Conservation (phyloP, 2,329 filamentous ascomycete genomes). For the Podosphaera leucotricha region DNA sequence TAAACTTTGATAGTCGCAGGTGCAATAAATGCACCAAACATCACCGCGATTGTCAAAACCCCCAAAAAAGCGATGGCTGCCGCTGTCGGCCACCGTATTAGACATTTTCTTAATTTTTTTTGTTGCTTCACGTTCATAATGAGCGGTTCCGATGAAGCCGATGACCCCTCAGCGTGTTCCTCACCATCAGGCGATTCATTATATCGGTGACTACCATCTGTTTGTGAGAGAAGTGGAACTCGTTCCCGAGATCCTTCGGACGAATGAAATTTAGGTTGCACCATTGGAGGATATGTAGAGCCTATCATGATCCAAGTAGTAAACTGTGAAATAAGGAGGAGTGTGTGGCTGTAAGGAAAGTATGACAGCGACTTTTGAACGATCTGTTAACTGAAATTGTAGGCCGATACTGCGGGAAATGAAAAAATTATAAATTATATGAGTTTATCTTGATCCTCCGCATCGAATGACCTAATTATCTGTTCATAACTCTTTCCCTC, state of each 20-base stretch:
- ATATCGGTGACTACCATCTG: slow-evolving; percentile 12
- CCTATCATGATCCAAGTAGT: too few species aligned
- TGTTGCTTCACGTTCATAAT: slow-evolving; percentile 12
- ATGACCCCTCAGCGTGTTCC: slow-evolving; percentile 3
- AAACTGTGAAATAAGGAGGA: too few species aligned
- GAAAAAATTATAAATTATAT: too few species aligned
- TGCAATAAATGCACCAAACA: slow-evolving; percentile 57
- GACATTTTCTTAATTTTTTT: slow-evolving; percentile 17
- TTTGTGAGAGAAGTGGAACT: slow-evolving; percentile 16
- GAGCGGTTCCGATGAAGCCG: too few species aligned
- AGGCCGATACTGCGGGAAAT: too few species aligned
- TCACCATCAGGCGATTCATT: slow-evolving; percentile 6
- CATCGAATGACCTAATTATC: too few species aligned
- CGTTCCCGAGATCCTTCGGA: slow-evolving; percentile 12
- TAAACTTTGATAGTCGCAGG: slow-evolving; percentile 69
- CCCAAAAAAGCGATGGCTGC: slow-evolving; percentile 48
- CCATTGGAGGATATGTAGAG: too few species aligned
- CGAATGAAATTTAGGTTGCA: not conserved
- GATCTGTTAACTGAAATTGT: too few species aligned
- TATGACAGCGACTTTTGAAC: too few species aligned
- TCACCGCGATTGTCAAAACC: slow-evolving; percentile 37
- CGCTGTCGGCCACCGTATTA: slow-evolving; percentile 50
- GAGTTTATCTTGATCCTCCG: too few species aligned
- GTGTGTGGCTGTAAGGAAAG: too few species aligned
- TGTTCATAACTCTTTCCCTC: too few species aligned